phyloP scores from a whole-genome alignment of 768 basidiomycete species.

The Clitopilus hobsonii region DNA sequence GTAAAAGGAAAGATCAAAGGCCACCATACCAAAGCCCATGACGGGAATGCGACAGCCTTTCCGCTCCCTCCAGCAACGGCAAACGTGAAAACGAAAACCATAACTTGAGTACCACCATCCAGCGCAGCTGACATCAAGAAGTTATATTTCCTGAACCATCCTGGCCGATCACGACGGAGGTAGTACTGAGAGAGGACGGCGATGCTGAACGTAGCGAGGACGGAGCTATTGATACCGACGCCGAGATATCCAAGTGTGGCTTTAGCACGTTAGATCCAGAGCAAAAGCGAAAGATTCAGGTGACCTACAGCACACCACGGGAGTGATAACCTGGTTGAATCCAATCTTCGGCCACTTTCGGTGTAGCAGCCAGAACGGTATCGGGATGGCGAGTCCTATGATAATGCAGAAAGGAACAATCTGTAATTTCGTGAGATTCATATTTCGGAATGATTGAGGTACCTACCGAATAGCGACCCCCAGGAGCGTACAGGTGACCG shows the following conservation, averaged over 20 bases:
- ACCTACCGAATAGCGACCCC: conserved; percentile 40
- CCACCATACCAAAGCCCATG: conserved; percentile 21
- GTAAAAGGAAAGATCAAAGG: too few relatives aligned
- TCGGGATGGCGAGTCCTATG: conserved; percentile 47
- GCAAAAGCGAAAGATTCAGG: not conserved
- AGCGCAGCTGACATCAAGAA: conserved; percentile 47
- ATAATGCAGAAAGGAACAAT: conserved; percentile 42
- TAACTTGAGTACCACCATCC: conserved; percentile 44
- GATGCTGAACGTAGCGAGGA: conserved; percentile 39
- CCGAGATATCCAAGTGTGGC: conserved; percentile 43
- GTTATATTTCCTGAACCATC: conserved; percentile 48
- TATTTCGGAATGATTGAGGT: too few relatives aligned
- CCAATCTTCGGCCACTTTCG: conserved; percentile 40
- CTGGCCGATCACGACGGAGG: conserved; percentile 33
- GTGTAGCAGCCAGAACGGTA: conserved; percentile 53
- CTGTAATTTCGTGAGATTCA: too few relatives aligned
- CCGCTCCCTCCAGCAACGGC: conserved; percentile 24
- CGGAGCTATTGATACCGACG: conserved; percentile 56
- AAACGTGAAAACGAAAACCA: conserved; percentile 27
- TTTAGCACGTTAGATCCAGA: conserved; percentile 10
- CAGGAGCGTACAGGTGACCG: conserved; percentile 39
- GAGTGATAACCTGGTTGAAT: conserved; percentile 45
- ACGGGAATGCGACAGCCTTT: conserved; percentile 14
- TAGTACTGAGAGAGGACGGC: conserved; percentile 46
- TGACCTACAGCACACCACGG: conserved; percentile 39